Evolutionary conservation across 2,329 filamentous ascomycete species (phyloP), one percentile per base, ranked within the genome.

Genomic region (Pyrenochaeta sp.): DNA sequence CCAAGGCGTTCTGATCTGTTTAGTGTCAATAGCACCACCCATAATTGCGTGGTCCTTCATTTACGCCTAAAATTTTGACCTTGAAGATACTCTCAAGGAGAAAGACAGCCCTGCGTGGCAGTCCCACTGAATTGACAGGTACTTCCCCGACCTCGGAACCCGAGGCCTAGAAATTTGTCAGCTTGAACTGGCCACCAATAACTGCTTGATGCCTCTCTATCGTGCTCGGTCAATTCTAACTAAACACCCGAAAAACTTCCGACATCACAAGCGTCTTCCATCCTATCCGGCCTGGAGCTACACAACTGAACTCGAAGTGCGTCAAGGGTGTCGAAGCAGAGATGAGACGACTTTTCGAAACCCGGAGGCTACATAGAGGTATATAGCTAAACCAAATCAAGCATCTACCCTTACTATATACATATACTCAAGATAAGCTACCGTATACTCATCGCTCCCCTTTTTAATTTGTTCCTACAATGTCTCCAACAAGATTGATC

Each of bases 401-500:
- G 9, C 23, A 27, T 9, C 9, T 4, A 27, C 23, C 4, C 23
- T 5, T 4, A 27, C 23, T 9, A 27, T 27, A 27, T 4, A 27
- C 23, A 9, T 9, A 27, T 27, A 9, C 23, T 27, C 23, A 27
- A n/a, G n/a, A 27, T 27, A 27, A 27, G 23, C 9, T 27, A 27
- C 9, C 9, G 23, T 9, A 9, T 5, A 27, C 9, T 27, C 9
- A 9, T 27, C 9, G 9, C 23, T 9, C 4, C 23, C 4, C 23
- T 9, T 9, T 27, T n/a, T n/a, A n/a, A n/a, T n/a, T 27, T 27
- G 23, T 27, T 29, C 14, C 12, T 23, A 36, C 33, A 52, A 52
- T 20, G 61, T 63, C 57, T 58, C 55, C 14, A 64, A 64, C 14
- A 64, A 64, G 31, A 33, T 54, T 41, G 23, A 40, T 62, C 29